phyloP scores from a whole-genome alignment of 352 stramenopile genomes.

The Ophiocytium majus region DNA sequence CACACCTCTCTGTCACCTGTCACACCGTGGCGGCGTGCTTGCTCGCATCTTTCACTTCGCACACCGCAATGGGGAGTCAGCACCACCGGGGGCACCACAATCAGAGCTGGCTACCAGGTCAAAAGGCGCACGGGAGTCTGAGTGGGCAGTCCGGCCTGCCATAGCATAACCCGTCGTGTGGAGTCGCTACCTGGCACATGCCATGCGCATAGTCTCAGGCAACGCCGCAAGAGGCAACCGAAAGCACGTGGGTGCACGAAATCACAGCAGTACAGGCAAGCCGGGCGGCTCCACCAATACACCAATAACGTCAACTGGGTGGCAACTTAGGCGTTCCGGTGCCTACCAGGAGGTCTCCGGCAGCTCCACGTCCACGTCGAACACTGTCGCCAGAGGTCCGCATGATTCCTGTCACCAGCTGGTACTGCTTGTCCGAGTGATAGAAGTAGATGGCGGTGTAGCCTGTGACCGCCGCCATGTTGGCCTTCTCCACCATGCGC shows the following conservation, averaged over 20 bases:
- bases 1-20: not conserved
- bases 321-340: too few relatives aligned
- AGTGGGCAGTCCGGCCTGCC: too few relatives aligned
- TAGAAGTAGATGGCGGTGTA: slow-evolving; percentile 17
- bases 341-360: not conserved
- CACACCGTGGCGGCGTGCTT: not conserved
- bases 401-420: not conserved
- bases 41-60: not conserved
- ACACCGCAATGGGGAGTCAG: not conserved
- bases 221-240: too few relatives aligned
- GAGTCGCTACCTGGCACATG: too few relatives aligned
- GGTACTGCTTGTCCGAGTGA: not conserved
- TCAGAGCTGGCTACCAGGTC: not conserved
- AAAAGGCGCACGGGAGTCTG: not conserved
- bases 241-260: too few relatives aligned
- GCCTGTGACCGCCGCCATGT: not conserved
- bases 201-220: too few relatives aligned
- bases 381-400: not conserved
- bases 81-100: not conserved
- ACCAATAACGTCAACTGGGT: too few relatives aligned
- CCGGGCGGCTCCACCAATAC: too few relatives aligned
- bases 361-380: not conserved
- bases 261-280: too few relatives aligned
- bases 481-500: not conserved
- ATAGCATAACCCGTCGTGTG: too few relatives aligned